These are phyloP conservation scores for Ophiorrhiza pumila DNA, from an alignment of 257 asterid genomes.

Conservation along the genomic window DNA sequence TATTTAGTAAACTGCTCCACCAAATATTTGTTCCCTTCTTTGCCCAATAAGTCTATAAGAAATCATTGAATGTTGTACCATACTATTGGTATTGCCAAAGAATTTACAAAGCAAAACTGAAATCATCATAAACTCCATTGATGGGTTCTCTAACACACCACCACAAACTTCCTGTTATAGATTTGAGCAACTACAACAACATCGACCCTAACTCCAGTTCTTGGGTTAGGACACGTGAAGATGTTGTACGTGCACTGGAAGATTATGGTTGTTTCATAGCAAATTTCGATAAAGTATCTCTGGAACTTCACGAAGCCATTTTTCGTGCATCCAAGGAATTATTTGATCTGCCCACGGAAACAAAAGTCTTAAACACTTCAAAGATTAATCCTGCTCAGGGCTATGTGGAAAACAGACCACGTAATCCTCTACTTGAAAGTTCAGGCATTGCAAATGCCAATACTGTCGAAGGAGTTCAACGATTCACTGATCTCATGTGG, in stretches of 20 bases:
- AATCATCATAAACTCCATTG: too few species aligned
- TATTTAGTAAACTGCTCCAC: too few species aligned
- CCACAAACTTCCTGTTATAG: constrained; percentile 41
- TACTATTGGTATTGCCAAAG: too few species aligned
- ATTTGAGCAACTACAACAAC: constrained; percentile 45
- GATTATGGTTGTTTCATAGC: constrained; percentile 66
- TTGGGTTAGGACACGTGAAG: constrained; percentile 45
- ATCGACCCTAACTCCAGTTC: constrained; percentile 38
- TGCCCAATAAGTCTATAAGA: too few species aligned
- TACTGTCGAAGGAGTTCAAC: constrained; percentile 46
- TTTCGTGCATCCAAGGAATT: constrained; percentile 48
- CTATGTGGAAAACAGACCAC: constrained; percentile 62
- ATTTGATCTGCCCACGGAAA: constrained; percentile 51
- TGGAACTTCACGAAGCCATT: constrained; percentile 48
- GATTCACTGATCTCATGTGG: constrained; percentile 65
- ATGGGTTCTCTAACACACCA: constrained; percentile 49
- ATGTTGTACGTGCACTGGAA: constrained; percentile 55
- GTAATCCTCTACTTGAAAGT: constrained; percentile 59
- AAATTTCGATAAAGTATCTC: constrained; percentile 40
- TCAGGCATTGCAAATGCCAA: constrained; percentile 64
- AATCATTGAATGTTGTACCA: too few species aligned
- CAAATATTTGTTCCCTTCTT: too few species aligned
- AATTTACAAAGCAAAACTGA: too few species aligned
- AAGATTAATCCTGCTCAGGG: constrained; percentile 70
- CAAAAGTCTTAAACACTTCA: constrained; percentile 44